Percentiles rank a stretch among this genome's conserved stretches.
These are phyloP conservation scores for Apiosordaria backusii DNA, from an alignment of 495 filamentous ascomycete species.

Conservation along the genomic window DNA sequence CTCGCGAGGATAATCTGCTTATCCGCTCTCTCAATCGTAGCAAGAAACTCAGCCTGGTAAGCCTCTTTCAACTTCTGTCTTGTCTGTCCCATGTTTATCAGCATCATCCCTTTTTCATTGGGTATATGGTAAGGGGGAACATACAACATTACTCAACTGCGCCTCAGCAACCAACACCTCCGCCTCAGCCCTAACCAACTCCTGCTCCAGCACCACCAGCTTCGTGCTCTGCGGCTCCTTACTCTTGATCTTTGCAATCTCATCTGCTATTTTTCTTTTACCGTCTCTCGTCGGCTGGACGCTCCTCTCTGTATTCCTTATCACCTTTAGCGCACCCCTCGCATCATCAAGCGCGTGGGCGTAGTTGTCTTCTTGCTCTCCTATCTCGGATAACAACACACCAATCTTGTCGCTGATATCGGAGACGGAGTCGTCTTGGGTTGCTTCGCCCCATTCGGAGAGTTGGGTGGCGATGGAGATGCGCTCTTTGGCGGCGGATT, in stretches of 20 bases:
- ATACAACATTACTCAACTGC: slow-evolving; percentile 87
- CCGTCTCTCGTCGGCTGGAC: slow-evolving; percentile 90
- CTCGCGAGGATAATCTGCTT: slow-evolving; percentile 92
- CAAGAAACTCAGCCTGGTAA: slow-evolving; percentile 79
- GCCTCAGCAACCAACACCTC: slow-evolving; percentile 95
- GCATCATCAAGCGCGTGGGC: slow-evolving; percentile 83
- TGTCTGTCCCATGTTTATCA: slow-evolving; percentile 53
- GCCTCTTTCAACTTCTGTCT: slow-evolving; percentile 92
- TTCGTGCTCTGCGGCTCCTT: slow-evolving; percentile 79
- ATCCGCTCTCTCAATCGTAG: slow-evolving; percentile 89
- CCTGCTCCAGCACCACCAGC: slow-evolving; percentile 83
- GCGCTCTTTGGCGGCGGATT: slow-evolving; percentile 76
- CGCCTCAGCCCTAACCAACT: slow-evolving; percentile 91
- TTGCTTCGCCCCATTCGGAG: slow-evolving; percentile 94
- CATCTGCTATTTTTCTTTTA: slow-evolving; percentile 78
- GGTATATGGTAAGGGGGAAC: slow-evolving; percentile 22
- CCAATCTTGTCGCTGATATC: slow-evolving; percentile 93
- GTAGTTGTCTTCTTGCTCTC: slow-evolving; percentile 85
- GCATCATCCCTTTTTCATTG: not conserved
- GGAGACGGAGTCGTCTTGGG: slow-evolving; percentile 76
- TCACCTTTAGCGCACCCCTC: slow-evolving; percentile 75
- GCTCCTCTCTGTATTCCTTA: slow-evolving; percentile 84
- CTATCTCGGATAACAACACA: slow-evolving; percentile 84
- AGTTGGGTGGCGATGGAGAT: slow-evolving; percentile 80
- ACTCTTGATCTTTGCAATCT: slow-evolving; percentile 82